Percentiles rank a stretch among this genome's conserved stretches.
phyloP scores from a whole-genome alignment of 2,329 filamentous ascomycete species.

The Trichoderma lentiforme region DNA sequence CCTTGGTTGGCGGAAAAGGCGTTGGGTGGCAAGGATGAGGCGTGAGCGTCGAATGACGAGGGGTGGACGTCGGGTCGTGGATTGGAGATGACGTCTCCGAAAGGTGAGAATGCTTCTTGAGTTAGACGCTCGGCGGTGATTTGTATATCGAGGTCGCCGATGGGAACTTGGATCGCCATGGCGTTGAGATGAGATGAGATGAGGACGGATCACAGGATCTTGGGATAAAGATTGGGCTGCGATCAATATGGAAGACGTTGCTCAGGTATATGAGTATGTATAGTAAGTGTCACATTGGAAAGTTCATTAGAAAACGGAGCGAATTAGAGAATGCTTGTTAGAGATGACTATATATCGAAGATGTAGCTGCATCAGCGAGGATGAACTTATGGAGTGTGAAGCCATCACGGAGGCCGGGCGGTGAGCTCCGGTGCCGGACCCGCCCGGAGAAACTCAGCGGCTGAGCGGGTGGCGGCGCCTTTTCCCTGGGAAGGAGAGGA shows the following conservation, averaged over 20 bases:
- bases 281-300: background rate
- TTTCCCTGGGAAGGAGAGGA: background rate
- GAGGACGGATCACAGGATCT: background rate
- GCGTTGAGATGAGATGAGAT: background rate
- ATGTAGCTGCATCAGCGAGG: background rate
- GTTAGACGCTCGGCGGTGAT: slow-evolving; percentile 65
- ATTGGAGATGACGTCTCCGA: slow-evolving; percentile 80
- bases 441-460: slow-evolving; percentile 12
- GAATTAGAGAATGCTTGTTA: background rate
- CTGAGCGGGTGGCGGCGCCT: background rate
- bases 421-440: slow-evolving; percentile 19
- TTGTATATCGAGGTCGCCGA: slow-evolving; percentile 25
- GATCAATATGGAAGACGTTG: background rate
- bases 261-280: background rate
- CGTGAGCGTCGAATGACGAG: slow-evolving; percentile 41
- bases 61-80: slow-evolving; percentile 58
- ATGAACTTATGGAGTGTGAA: background rate
- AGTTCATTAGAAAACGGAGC: background rate
- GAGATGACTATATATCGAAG: background rate
- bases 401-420: background rate
- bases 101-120: slow-evolving; percentile 66
- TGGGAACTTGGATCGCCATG: slow-evolving; percentile 29
- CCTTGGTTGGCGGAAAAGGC: slow-evolving; percentile 75
- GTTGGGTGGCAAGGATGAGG: slow-evolving; percentile 39
- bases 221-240: background rate